Base-by-base conservation (phyloP, 2,329 filamentous ascomycete species). In the Pseudocercospora ulei region DNA sequence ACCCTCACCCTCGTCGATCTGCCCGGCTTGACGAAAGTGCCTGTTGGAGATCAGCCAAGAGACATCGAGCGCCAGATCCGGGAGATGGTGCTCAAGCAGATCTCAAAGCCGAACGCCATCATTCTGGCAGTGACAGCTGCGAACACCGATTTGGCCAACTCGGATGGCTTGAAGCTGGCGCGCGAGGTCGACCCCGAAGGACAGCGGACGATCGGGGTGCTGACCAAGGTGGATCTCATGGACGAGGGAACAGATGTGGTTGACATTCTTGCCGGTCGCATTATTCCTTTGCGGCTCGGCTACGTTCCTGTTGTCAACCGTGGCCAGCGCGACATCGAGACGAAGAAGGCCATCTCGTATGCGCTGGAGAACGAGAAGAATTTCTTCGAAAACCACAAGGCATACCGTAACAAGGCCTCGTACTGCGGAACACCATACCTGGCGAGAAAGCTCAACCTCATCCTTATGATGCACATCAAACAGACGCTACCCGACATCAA, bases 401-500 rank as follows among this genome's bases (percentile, higher is more conserved):
- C 90, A 20, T 98, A 98, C 66, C 76, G 87, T 45, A 98, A 96
- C 68, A 98, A 98, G 77, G 87, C 85, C 60, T 83, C 87, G 4
- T 98, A 98, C 72, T 98, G 90, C 64, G 90, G 90, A 62, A 98
- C 90, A 2, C 90, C 90, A 3, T 98, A 98, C 60, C 71, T 98
- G 44, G 90, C 90, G 3, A 79, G 88, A 53, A 98, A 98, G 67
- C 76, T 98, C 44, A 98, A 98, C 66, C 72, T 98, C 56, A 96
- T 98, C 59, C 74, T 98, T 53, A 96, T 98, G 88, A 98, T 98
- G 90, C 90, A 98, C 70, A 98, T 98, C 71, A 98, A 98, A 68
- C 88, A 98, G 69, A 98, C 90, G 1, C 75, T 98, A 8, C 90
- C 90, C 25, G 90, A 98, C 60, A 98, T 98, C 71, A 98, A 98